These are phyloP conservation scores for Paratinospora sagittata DNA, from an alignment of 164 flowering plant genomes.

Conservation along the genomic window DNA sequence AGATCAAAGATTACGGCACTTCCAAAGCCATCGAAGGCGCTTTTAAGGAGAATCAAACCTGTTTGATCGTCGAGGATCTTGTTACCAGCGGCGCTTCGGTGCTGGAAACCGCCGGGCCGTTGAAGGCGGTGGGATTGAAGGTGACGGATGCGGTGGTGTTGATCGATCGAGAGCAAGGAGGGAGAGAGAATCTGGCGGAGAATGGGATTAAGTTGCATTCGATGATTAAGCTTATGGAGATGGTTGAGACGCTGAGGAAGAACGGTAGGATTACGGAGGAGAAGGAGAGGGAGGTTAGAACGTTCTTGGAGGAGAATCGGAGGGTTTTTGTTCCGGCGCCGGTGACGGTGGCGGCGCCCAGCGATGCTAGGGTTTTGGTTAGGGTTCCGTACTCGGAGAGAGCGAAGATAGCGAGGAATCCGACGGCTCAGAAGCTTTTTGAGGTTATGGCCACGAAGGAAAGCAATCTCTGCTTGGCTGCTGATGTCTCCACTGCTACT, in stretches of 20 bases:
- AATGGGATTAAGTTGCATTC: constrained; percentile 72
- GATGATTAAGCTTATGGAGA: constrained; percentile 58
- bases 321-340: constrained; percentile 53
- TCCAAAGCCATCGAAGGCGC: constrained; percentile 74
- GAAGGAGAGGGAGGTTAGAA: constrained; percentile 34
- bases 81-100: constrained; percentile 96
- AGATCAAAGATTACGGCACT: constrained; percentile 83
- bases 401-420: constrained; percentile 59
- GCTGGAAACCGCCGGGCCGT: constrained; percentile 79
- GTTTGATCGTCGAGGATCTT: constrained; percentile 73
- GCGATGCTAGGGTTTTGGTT: constrained; percentile 16
- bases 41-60: constrained; percentile 36
- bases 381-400: constrained; percentile 52
- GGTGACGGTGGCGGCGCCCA: not conserved
- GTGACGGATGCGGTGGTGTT: constrained; percentile 87
- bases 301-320: constrained; percentile 67
- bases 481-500: constrained; percentile 74
- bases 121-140: constrained; percentile 60
- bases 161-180: constrained; percentile 91
- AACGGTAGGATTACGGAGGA: constrained; percentile 69
- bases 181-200: constrained; percentile 72
- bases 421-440: constrained; percentile 69
- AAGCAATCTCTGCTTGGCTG: constrained; percentile 82
- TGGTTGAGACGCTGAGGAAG: constrained; percentile 65
- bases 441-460: constrained; percentile 80